Percentiles rank a stretch among this genome's conserved stretches.
These are phyloP conservation scores for Zoysia japonica DNA, from an alignment of 176 grass and related monocot species.

Conservation along the genomic window DNA sequence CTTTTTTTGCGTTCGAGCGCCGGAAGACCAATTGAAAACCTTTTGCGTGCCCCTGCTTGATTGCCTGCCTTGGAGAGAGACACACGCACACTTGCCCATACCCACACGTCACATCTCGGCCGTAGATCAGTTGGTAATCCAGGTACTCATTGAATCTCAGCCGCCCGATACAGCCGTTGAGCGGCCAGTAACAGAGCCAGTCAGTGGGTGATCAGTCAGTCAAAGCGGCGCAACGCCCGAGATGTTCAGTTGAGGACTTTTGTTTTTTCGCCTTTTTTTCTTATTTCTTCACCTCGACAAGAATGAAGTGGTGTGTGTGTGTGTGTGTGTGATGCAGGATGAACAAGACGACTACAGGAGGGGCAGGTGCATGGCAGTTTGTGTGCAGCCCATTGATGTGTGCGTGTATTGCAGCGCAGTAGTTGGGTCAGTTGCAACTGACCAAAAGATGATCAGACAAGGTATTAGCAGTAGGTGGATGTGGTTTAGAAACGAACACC, in stretches of 20 bases:
- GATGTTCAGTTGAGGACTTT: constrained; percentile 14
- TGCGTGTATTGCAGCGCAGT: not conserved
- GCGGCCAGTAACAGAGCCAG: not conserved
- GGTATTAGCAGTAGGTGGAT: not conserved
- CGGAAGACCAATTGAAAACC: constrained; percentile 29
- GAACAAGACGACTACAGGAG: not conserved
- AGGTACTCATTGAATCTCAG: not conserved
- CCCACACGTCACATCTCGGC: not conserved
- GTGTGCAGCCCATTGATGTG: not conserved
- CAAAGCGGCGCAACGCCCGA: constrained; percentile 36
- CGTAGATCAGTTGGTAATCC: not conserved
- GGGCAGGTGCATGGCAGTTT: not conserved
- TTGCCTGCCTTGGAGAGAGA: constrained; percentile 25
- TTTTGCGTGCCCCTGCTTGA: not conserved
- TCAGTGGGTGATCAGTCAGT: not conserved
- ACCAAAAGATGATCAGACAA: constrained; percentile 21
- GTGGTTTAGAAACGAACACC: constrained; percentile 6
- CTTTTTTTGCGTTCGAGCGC: constrained; percentile 26
- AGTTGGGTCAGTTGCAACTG: constrained; percentile 45
- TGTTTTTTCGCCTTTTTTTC: too few relatives aligned
- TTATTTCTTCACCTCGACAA: constrained; percentile 8
- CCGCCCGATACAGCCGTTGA: not conserved
- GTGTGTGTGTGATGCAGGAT: not conserved
- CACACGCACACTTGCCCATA: not conserved
- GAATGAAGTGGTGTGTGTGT: not conserved